These are phyloP conservation scores for Pittosporum tobira DNA, from an alignment of 129 eudicot genomes.

Conservation along the genomic window DNA sequence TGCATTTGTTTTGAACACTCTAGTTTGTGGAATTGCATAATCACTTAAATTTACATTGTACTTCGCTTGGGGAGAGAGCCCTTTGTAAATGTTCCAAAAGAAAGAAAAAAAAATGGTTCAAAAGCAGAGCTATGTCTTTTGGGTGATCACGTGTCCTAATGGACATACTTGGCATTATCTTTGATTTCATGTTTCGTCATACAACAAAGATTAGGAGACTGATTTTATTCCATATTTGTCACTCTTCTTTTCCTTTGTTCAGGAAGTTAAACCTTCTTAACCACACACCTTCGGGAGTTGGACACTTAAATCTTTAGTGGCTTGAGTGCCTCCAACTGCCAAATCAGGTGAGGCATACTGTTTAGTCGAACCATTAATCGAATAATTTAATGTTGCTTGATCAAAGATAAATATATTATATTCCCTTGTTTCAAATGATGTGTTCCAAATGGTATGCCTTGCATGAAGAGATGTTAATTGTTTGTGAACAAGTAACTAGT, in stretches of 20 bases:
- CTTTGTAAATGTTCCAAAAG: not conserved
- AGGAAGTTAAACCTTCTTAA: slow-evolving; percentile 51
- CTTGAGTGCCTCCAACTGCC: slow-evolving; percentile 91
- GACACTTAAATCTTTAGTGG: slow-evolving; percentile 69
- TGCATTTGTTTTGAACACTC: not conserved
- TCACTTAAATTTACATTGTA: not conserved
- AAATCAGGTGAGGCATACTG: slow-evolving; percentile 61
- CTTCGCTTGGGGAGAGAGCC: slow-evolving; percentile 1
- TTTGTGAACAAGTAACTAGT: not conserved
- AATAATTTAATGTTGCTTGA: slow-evolving; percentile 11
- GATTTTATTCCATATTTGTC: slow-evolving; percentile 26
- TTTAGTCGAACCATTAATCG: slow-evolving; percentile 26
- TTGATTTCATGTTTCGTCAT: slow-evolving; percentile 19
- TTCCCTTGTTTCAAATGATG: not conserved
- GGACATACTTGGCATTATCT: not conserved
- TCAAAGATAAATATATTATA: not conserved
- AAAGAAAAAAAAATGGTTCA: no score
- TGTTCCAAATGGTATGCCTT: not conserved
- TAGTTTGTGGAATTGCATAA: not conserved
- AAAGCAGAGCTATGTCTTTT: no score
- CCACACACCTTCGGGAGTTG: slow-evolving; percentile 55
- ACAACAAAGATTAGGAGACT: slow-evolving; percentile 32
- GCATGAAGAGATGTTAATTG: not conserved
- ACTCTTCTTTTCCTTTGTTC: slow-evolving; percentile 60
- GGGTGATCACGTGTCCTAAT: not conserved